Percentiles rank a stretch among this genome's conserved stretches.
Evolutionary conservation across 2,329 filamentous ascomycete species (phyloP).

Genomic region (Fusarium lyarnte): DNA sequence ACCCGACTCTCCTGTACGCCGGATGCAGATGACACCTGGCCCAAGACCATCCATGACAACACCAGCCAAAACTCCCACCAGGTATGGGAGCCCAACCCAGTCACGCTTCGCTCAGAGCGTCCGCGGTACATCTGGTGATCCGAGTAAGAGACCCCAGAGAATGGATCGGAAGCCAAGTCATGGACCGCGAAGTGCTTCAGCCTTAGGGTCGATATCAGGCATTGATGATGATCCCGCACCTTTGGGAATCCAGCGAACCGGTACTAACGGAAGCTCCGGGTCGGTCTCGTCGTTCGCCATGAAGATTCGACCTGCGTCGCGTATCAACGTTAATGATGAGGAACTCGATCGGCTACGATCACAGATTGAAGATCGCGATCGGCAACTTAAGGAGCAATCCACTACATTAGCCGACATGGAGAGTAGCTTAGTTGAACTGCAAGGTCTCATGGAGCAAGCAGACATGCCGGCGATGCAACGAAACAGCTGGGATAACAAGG

Average conservation of each 20-base stretch:
- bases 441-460: conserved; percentile 71
- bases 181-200: conserved; percentile 68
- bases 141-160: conserved; percentile 63
- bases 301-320: conserved; percentile 63
- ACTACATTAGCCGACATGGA: conserved; percentile 90
- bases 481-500: conserved; percentile 71
- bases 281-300: conserved; percentile 65
- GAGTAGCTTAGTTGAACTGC: conserved; percentile 80
- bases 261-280: conserved; percentile 63
- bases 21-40: conserved; percentile 69
- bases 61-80: conserved; percentile 54
- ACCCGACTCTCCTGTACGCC: conserved; percentile 85
- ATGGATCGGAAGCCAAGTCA: conserved; percentile 62
- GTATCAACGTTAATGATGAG: conserved; percentile 67
- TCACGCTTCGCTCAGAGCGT: conserved; percentile 70
- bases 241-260: conserved; percentile 60
- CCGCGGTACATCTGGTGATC: conserved; percentile 68
- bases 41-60: conserved; percentile 64
- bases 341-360: conserved; percentile 78
- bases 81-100: conserved; percentile 58
- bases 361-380: conserved; percentile 84
- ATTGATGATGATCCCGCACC: conserved; percentile 69
- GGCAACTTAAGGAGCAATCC: conserved; percentile 88
- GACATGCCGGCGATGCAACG: conserved; percentile 55
- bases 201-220: conserved; percentile 61